Conservation (phyloP, 108 stramenopile species). For the Phaeodactylum tricornutum region DNA sequence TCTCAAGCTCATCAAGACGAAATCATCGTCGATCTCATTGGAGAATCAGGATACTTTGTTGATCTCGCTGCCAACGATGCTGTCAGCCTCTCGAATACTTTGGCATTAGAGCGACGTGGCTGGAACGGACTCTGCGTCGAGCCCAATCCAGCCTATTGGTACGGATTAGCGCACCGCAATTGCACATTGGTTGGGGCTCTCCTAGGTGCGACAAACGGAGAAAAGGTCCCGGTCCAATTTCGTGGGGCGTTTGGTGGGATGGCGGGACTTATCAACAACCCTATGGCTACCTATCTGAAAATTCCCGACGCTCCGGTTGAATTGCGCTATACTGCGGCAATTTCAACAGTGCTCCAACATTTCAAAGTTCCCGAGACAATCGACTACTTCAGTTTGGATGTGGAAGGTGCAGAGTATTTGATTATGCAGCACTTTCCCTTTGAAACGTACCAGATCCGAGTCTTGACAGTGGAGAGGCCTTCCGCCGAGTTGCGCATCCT, state of each 20-base stretch:
- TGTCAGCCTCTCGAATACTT: slow-evolving; percentile 29
- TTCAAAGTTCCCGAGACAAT: slow-evolving; percentile 34
- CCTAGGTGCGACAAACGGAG: slow-evolving; percentile 17
- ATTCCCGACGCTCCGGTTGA: slow-evolving; percentile 4
- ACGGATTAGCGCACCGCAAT: slow-evolving; percentile 23
- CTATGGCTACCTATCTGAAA: slow-evolving; percentile 7
- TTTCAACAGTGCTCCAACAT: slow-evolving; percentile 25
- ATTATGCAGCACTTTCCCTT: slow-evolving; percentile 50
- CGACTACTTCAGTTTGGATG: slow-evolving; percentile 51
- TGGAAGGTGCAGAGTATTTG: slow-evolving; percentile 50
- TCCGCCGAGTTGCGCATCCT: slow-evolving; percentile 12
- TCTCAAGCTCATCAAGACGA: slow-evolving; percentile 44
- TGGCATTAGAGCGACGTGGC: slow-evolving; percentile 20
- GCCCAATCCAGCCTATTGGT: slow-evolving; percentile 47
- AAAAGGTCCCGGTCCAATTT: slow-evolving; percentile 28
- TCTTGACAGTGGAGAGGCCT: slow-evolving; percentile 45
- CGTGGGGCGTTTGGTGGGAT: slow-evolving; percentile 33
- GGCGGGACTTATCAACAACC: slow-evolving; percentile 30
- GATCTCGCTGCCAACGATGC: slow-evolving; percentile 62
- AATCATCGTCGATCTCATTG: slow-evolving; percentile 20
- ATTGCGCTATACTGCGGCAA: slow-evolving; percentile 22
- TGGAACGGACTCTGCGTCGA: slow-evolving; percentile 53
- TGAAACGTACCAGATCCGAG: slow-evolving; percentile 18
- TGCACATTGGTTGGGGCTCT: slow-evolving; percentile 31
- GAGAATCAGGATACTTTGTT: slow-evolving; percentile 38